phyloP scores from a whole-genome alignment of 768 basidiomycete genomes.

The Omphalotus guepiniiformis region DNA sequence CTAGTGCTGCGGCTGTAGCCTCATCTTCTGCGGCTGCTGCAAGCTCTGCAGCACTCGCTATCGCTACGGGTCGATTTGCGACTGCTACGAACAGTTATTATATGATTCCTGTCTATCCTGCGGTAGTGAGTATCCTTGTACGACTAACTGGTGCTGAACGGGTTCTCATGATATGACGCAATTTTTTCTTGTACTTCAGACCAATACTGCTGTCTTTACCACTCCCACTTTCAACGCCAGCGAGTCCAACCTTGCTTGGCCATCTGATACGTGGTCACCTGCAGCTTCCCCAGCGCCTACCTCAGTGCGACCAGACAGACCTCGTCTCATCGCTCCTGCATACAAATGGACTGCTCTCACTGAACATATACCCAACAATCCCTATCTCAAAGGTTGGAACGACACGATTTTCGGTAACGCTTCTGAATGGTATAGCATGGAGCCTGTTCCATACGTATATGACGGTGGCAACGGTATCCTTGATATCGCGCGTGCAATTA shows the following conservation, averaged over 20 bases:
- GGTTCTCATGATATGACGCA: no score
- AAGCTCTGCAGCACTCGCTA: slow-evolving; percentile 30
- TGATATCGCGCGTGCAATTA: slow-evolving; percentile 85
- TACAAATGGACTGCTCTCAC: slow-evolving; percentile 91
- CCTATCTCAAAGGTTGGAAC: slow-evolving; percentile 89
- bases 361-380: slow-evolving; percentile 70
- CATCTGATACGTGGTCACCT: slow-evolving; percentile 71
- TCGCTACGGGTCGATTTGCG: slow-evolving; percentile 62
- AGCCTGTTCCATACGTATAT: slow-evolving; percentile 64
- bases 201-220: slow-evolving; percentile 68
- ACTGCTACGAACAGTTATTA: slow-evolving; percentile 77
- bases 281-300: slow-evolving; percentile 51
- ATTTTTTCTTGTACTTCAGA: no score
- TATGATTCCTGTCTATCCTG: slow-evolving; percentile 82
- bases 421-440: slow-evolving; percentile 56
- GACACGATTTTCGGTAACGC: slow-evolving; percentile 88
- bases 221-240: slow-evolving; percentile 66
- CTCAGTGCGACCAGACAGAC: slow-evolving; percentile 69
- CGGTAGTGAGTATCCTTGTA: slow-evolving; percentile 58
- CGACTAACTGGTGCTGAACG: slow-evolving; percentile 9
- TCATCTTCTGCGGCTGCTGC: slow-evolving; percentile 54
- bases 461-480: slow-evolving; percentile 91
- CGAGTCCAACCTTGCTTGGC: slow-evolving; percentile 61
- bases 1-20: slow-evolving; percentile 35
- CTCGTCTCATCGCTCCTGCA: slow-evolving; percentile 84